Evolutionary conservation across 1,139 yeast species (phyloP).

Genomic region (Nakaseomyces bracarensis): DNA sequence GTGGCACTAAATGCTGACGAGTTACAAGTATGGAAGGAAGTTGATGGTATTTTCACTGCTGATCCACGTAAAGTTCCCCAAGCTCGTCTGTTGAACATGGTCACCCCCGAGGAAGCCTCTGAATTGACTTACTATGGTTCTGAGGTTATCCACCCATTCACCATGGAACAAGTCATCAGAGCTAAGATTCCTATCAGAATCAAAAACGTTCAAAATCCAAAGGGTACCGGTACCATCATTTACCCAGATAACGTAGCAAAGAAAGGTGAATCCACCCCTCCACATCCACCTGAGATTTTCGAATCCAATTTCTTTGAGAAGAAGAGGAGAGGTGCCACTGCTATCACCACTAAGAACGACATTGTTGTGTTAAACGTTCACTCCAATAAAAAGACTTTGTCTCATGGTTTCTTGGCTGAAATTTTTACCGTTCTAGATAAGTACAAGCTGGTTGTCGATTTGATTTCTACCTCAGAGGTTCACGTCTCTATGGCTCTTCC

Average conservation of each 20-base stretch:
- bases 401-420: conserved; percentile 91
- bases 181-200: conserved; percentile 95
- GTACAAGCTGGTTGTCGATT: conserved; percentile 81
- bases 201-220: conserved; percentile 89
- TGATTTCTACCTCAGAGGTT: conserved; percentile 93
- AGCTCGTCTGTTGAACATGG: conserved; percentile 76
- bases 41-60: conserved; percentile 96
- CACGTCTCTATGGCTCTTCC: conserved; percentile 97
- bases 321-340: conserved; percentile 79
- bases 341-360: conserved; percentile 89
- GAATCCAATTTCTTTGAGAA: conserved; percentile 40
- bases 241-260: conserved; percentile 84
- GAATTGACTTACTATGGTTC: conserved; percentile 96
- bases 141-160: conserved; percentile 96
- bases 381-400: conserved; percentile 83
- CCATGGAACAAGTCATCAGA: conserved; percentile 96
- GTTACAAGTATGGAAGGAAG: conserved; percentile 97
- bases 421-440: conserved; percentile 81
- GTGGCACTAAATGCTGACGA: conserved; percentile 91
- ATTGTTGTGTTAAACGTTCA: conserved; percentile 89
- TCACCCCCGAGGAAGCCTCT: conserved; percentile 98
- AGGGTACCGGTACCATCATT: conserved; percentile 83
- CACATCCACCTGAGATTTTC: conserved; percentile 79
- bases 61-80: conserved; percentile 93
- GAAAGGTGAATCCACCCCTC: conserved; percentile 83